Evolutionary conservation across 768 basidiomycete species (phyloP).

Genomic region (Auricularia cornea): DNA sequence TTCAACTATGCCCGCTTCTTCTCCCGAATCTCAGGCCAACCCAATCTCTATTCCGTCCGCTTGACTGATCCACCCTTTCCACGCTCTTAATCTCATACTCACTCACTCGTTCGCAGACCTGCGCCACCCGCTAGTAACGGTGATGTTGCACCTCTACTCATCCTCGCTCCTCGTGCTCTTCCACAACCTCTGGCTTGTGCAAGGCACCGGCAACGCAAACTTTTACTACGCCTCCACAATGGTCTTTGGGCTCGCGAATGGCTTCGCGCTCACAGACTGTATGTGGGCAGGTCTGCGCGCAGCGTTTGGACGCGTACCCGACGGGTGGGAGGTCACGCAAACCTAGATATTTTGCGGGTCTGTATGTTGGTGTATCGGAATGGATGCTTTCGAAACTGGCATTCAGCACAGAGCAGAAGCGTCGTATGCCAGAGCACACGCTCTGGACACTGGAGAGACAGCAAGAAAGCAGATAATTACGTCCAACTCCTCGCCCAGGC

Average conservation of each 20-base stretch:
- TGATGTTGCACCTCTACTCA: constrained; percentile 76
- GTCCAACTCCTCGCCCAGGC: no score
- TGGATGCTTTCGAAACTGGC: no score
- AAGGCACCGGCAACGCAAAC: constrained; percentile 94
- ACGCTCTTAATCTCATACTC: not conserved
- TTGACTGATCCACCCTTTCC: no score
- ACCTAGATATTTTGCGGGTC: constrained; percentile 2
- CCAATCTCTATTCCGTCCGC: no score
- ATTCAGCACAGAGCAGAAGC: no score
- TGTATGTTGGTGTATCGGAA: no score
- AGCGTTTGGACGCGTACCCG: constrained; percentile 50
- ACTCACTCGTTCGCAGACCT: constrained; percentile 50
- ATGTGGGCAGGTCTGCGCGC: constrained; percentile 76
- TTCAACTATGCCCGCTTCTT: no score
- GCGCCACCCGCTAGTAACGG: constrained; percentile 75
- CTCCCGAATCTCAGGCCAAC: no score
- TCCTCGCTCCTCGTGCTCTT: constrained; percentile 83
- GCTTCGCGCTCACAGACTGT: constrained; percentile 73
- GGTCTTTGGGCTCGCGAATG: constrained; percentile 85
- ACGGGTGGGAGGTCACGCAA: constrained; percentile 50
- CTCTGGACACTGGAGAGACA: no score
- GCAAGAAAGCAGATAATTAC: no score
- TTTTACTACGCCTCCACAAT: constrained; percentile 96
- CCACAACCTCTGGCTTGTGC: constrained; percentile 82
- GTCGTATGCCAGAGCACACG: no score